Evolutionary conservation across 2,329 filamentous ascomycete species (phyloP).

Genomic region (Penicillium sp.): DNA sequence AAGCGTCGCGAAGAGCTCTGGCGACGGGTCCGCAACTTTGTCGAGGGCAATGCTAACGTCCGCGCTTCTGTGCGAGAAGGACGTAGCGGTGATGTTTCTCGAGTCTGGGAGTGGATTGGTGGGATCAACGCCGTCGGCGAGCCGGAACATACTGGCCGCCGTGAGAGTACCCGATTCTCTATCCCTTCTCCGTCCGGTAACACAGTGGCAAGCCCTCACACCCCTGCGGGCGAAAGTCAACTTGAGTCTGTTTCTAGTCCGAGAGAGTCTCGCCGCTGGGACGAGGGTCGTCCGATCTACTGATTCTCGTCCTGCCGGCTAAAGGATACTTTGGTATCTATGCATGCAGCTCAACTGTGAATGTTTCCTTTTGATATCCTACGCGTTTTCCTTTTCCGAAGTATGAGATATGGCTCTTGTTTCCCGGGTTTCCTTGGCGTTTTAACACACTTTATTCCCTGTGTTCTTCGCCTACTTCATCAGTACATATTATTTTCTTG

Average conservation of each 20-base stretch:
- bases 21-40: slow-evolving; percentile 76
- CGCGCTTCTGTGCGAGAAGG: slow-evolving; percentile 69
- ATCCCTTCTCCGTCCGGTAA: slow-evolving; percentile 28
- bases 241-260: slow-evolving; percentile 23
- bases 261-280: slow-evolving; percentile 37
- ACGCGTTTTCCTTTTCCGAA: slow-evolving; percentile 1
- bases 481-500: slow-evolving; percentile 19
- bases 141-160: slow-evolving; percentile 25
- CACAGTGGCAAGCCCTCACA: slow-evolving; percentile 13
- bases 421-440: not conserved
- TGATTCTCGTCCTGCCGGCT: slow-evolving; percentile 18
- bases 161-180: slow-evolving; percentile 28
- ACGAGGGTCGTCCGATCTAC: slow-evolving; percentile 45
- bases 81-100: slow-evolving; percentile 55
- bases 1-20: slow-evolving; percentile 76
- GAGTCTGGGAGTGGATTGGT: slow-evolving; percentile 69
- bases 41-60: slow-evolving; percentile 93
- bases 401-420: slow-evolving; percentile 10
- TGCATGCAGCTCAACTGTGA: slow-evolving; percentile 4
- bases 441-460: not conserved
- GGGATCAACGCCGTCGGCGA: slow-evolving; percentile 55
- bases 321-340: slow-evolving; percentile 5
- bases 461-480: not conserved
- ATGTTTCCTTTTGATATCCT: slow-evolving; percentile 10
- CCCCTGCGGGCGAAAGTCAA: slow-evolving; percentile 14